These are phyloP conservation scores for Magnaporthiopsis rhizophila DNA, from an alignment of 2,329 filamentous ascomycete species.

Conservation along the genomic window DNA sequence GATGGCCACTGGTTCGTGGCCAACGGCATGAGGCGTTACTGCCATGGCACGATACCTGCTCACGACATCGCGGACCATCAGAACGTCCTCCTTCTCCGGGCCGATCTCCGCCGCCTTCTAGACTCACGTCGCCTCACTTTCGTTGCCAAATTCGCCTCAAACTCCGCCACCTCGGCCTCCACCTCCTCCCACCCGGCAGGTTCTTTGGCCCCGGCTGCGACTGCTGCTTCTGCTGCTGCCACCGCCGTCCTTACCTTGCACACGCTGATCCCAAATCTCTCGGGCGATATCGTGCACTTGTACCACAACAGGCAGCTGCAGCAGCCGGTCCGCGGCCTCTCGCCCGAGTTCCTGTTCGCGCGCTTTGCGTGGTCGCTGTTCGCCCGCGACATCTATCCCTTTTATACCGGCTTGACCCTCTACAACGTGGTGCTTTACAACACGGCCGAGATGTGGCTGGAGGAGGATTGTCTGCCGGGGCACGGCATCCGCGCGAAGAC, in stretches of 20 bases:
- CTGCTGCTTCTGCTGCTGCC: too few species aligned
- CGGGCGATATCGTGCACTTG: not conserved
- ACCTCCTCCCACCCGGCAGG: too few species aligned
- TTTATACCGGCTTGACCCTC: not conserved
- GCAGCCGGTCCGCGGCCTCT: not conserved
- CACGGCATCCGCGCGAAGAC: too few species aligned
- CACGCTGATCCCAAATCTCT: not conserved
- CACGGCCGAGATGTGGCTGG: too few species aligned
- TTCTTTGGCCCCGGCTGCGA: too few species aligned
- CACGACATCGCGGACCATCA: not conserved
- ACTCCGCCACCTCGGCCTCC: not conserved
- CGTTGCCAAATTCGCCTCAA: not conserved
- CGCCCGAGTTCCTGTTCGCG: not conserved
- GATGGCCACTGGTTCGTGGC: not conserved
- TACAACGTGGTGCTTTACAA: too few species aligned
- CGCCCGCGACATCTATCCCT: not conserved
- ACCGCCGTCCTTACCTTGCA: too few species aligned
- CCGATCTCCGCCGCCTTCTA: not conserved
- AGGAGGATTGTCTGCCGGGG: too few species aligned
- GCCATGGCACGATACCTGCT: too few species aligned
- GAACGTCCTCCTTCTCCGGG: not conserved
- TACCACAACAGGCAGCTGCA: not conserved
- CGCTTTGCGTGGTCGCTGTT: slow-evolving; percentile 1
- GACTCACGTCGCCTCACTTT: not conserved
- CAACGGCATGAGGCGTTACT: not conserved